Base-by-base conservation (phyloP, 805 yeast genomes). In the Cyberlindnera mrakii region DNA sequence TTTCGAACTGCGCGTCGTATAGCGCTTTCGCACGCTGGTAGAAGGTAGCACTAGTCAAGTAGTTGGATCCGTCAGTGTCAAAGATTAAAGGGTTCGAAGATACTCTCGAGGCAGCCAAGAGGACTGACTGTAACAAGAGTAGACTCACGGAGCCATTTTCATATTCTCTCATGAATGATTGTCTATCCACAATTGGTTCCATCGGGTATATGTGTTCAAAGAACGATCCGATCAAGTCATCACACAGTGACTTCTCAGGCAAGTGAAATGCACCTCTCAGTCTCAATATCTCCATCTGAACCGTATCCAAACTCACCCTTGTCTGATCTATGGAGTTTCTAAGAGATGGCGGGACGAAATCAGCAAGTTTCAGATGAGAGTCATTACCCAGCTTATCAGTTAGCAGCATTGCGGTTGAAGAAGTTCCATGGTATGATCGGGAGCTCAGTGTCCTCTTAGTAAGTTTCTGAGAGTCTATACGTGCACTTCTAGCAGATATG, bases 21-120 rank as follows among this genome's bases (percentile, higher is more conserved):
- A 86, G 63, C 0, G 88, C 85, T 63, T 81, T 82, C 4, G 89
- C 90, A 15, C 95, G 70, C 50, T 78, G 73, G 62, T 79, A 80
- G 46, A 85, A 76, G 3, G 85, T 77, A 44, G 75, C 63, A 39
- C 76, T 64, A 37, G 84, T 77, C 38, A 72, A 66, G 45, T 77
- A 75, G 30, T 74, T 66, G 11, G 74, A 62, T 1, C 68, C 73
- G 33, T 51, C 57, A 30, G 66, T 57, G 54, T 75, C 86, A 42
- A 66, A 63, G 36, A 73, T 67, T 14, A 70, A 64, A 3, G 80
- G 77, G 54, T 80, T 79, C 6, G 63, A 55, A 30, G 80, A 76
- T 13, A 77, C 76, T 33, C 86, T 70, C 15, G 85, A 71, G 1
- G 90, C 91, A 18, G 85, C 81, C 39, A 83, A 68, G 33, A 84